These are phyloP conservation scores for Candida oleophila DNA, from an alignment of 805 yeast genomes.

Conservation along the genomic window DNA sequence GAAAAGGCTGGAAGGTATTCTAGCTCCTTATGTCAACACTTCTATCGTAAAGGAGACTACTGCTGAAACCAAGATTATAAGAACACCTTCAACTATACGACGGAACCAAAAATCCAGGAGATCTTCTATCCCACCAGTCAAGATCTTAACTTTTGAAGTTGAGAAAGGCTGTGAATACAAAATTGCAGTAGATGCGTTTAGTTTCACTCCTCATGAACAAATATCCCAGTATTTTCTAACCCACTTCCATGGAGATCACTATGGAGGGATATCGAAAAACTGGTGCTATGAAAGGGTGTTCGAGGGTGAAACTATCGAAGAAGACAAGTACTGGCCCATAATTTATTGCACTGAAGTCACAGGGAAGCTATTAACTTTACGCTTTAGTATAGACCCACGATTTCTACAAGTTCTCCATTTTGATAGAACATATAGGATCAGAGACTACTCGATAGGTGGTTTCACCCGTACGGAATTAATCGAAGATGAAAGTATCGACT, in stretches of 20 bases:
- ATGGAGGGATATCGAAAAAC: conserved; percentile 74
- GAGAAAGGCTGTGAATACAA: conserved; percentile 21
- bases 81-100: conserved; percentile 10
- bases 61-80: conserved; percentile 6
- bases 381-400: conserved; percentile 55
- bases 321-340: conserved; percentile 44
- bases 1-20: conserved; percentile 8
- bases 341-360: conserved; percentile 78
- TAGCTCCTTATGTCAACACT: conserved; percentile 7
- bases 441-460: background rate
- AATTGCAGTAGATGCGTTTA: conserved; percentile 67
- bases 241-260: conserved; percentile 94
- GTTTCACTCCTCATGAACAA: conserved; percentile 43
- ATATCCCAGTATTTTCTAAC: conserved; percentile 60
- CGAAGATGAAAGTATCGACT: conserved; percentile 16
- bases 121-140: conserved; percentile 52
- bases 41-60: background rate
- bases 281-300: conserved; percentile 58
- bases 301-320: conserved; percentile 18
- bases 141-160: conserved; percentile 45
- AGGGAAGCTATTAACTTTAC: conserved; percentile 49
- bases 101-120: conserved; percentile 17
- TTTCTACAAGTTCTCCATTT: conserved; percentile 40
- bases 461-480: conserved; percentile 6
- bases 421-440: conserved; percentile 19